Evolutionary conservation across 73 alveolate species (phyloP).

Genomic region (Paramecium sexaurelia): DNA sequence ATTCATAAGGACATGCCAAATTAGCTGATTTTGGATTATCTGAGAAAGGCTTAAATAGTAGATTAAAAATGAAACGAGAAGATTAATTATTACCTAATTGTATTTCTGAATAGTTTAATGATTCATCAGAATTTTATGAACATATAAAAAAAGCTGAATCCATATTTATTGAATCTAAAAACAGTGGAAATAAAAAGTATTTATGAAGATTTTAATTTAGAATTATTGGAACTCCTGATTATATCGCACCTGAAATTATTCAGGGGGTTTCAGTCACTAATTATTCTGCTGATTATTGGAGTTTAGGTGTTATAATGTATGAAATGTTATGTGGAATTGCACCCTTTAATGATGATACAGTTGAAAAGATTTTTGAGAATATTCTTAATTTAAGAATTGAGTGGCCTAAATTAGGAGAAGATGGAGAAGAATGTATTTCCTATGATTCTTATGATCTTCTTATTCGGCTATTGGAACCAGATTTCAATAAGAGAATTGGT

Average conservation of each 20-base stretch:
- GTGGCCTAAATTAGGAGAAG: constrained; percentile 65
- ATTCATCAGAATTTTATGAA: constrained; percentile 45
- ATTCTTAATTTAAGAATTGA: constrained; percentile 54
- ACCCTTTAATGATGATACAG: constrained; percentile 78
- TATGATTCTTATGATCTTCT: constrained; percentile 57
- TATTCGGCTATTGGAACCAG: constrained; percentile 63
- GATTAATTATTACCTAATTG: background rate
- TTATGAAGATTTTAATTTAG: background rate
- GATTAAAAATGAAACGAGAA: constrained; percentile 62
- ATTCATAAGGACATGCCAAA: constrained; percentile 66
- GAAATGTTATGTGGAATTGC: constrained; percentile 74
- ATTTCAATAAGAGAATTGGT: constrained; percentile 73
- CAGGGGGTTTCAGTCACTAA: constrained; percentile 44
- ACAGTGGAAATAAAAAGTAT: constrained; percentile 51
- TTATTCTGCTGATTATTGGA: constrained; percentile 69
- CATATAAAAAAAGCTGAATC: background rate
- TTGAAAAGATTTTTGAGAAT: constrained; percentile 67
- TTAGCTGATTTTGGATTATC: constrained; percentile 68
- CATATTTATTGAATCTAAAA: constrained; percentile 17
- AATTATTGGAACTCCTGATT: constrained; percentile 71
- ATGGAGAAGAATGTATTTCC: constrained; percentile 58
- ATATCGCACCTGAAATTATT: constrained; percentile 70
- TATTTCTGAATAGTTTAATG: constrained; percentile 62
- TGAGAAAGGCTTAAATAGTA: constrained; percentile 58
- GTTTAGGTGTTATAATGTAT: constrained; percentile 65